These are phyloP conservation scores for Nakaseomyces uthaithaninus DNA, from an alignment of 1,139 yeast genomes.

Conservation along the genomic window DNA sequence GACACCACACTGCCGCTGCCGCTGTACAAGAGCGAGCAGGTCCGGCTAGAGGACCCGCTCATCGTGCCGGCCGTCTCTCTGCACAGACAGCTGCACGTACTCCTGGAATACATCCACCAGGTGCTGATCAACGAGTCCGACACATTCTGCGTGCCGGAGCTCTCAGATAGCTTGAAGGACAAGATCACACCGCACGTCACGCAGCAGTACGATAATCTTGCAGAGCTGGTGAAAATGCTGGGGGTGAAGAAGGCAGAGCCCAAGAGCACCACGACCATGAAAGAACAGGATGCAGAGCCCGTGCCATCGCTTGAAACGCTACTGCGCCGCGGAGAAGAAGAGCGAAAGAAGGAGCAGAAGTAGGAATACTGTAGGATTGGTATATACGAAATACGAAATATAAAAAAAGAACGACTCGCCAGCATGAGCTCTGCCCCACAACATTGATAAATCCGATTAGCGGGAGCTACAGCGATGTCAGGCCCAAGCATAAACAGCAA, in stretches of 20 bases:
- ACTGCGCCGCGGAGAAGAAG: slow-evolving; percentile 15
- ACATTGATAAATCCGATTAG: too few species aligned
- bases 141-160: slow-evolving; percentile 18
- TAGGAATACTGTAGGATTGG: not conserved
- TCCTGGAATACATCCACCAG: slow-evolving; percentile 25
- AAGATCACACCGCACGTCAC: slow-evolving; percentile 16
- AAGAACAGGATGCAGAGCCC: slow-evolving; percentile 10
- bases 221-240: slow-evolving; percentile 14
- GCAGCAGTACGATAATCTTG: slow-evolving; percentile 8
- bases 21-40: slow-evolving; percentile 2
- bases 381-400: not conserved
- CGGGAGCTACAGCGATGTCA: too few species aligned
- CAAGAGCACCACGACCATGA: slow-evolving; percentile 8
- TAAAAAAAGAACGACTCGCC: not conserved
- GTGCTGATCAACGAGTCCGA: slow-evolving; percentile 12
- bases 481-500: too few species aligned
- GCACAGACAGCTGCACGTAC: slow-evolving; percentile 23
- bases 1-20: slow-evolving; percentile 21
- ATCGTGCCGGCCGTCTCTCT: slow-evolving; percentile 22
- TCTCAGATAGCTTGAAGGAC: slow-evolving; percentile 13
- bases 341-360: not conserved
- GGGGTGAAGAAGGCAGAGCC: slow-evolving; percentile 15
- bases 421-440: too few species aligned
- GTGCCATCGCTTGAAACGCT: slow-evolving; percentile 23
- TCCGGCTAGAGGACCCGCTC: slow-evolving; percentile 17